Evolutionary conservation across 2,329 filamentous ascomycete genomes (phyloP).

Genomic region (Claviceps sorghi): DNA sequence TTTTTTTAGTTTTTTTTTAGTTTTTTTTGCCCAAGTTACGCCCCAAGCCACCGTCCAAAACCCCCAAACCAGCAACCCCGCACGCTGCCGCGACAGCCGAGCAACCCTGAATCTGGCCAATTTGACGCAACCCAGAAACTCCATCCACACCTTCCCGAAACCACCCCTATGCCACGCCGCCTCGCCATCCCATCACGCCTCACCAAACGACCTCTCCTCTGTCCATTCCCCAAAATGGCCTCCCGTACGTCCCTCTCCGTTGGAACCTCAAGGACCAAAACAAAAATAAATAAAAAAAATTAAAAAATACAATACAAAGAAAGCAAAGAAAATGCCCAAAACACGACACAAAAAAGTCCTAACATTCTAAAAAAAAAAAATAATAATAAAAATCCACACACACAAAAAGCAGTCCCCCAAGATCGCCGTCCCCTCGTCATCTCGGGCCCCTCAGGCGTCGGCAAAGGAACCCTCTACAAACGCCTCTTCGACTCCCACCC

Average conservation of each 20-base stretch:
- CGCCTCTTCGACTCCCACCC: slow-evolving; percentile 47
- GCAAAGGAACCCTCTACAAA: slow-evolving; percentile 67
- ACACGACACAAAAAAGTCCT: neutral
- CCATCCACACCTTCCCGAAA: neutral
- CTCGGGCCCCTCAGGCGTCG: slow-evolving; percentile 62
- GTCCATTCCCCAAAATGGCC: slow-evolving; percentile 10
- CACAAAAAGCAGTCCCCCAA: slow-evolving; percentile 15
- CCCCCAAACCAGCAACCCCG: too few relatives aligned
- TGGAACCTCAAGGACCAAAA: neutral
- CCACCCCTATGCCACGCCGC: slow-evolving; percentile 6
- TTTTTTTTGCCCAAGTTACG: too few relatives aligned
- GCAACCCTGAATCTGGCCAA: neutral
- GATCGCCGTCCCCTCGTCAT: slow-evolving; percentile 55
- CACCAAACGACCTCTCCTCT: neutral
- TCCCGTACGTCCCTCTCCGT: slow-evolving; percentile 7
- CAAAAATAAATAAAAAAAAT: neutral
- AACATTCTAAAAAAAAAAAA: too few relatives aligned
- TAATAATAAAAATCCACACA: neutral
- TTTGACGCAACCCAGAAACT: neutral
- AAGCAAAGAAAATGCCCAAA: neutral
- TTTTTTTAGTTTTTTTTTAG: too few relatives aligned
- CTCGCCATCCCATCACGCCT: neutral
- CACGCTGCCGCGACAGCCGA: too few relatives aligned
- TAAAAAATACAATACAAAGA: neutral
- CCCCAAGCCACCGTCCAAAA: too few relatives aligned